A percentile compares a stretch with the other conserved stretches of the same genome.
Evolutionary conservation across 257 asterid species (phyloP).

Genomic region (Pogostemon cablin): DNA sequence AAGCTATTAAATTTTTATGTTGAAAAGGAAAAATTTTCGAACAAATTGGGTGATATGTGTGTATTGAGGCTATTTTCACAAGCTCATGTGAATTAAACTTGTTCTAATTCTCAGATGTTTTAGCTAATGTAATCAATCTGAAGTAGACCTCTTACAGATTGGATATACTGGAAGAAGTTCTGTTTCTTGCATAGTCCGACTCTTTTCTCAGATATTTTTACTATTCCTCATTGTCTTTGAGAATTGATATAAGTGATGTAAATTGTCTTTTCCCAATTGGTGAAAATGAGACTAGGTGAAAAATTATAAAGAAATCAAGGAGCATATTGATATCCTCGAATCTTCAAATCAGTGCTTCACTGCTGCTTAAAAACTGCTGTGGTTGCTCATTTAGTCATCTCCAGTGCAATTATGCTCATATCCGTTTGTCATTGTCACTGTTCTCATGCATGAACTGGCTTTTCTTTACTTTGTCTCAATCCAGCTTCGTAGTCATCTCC

Average conservation of each 20-base stretch:
- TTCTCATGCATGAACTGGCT: not conserved
- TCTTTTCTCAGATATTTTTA: slow-evolving; percentile 1
- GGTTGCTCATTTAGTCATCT: not conserved
- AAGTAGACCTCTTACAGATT: slow-evolving; percentile 7
- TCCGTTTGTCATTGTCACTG: not conserved
- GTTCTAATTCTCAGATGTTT: not conserved
- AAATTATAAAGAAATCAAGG: not conserved
- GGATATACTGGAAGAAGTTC: not conserved
- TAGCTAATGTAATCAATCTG: slow-evolving; percentile 7
- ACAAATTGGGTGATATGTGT: not conserved
- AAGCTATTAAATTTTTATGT: slow-evolving; percentile 23
- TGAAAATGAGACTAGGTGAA: not conserved
- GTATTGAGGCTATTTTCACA: not conserved
- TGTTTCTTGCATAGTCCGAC: not conserved
- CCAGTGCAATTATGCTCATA: not conserved
- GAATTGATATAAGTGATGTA: not conserved
- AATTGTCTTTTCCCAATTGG: not conserved
- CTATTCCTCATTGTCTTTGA: slow-evolving; percentile 17
- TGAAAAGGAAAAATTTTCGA: not conserved
- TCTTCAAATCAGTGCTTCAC: not conserved
- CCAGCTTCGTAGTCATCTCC: not conserved
- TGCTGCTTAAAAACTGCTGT: not conserved
- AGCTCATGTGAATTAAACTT: slow-evolving; percentile 16
- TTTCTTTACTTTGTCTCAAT: not conserved
- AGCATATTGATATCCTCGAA: not conserved